These are phyloP conservation scores for Suhomyces pyralidae DNA, from an alignment of 805 yeast genomes.

Conservation along the genomic window DNA sequence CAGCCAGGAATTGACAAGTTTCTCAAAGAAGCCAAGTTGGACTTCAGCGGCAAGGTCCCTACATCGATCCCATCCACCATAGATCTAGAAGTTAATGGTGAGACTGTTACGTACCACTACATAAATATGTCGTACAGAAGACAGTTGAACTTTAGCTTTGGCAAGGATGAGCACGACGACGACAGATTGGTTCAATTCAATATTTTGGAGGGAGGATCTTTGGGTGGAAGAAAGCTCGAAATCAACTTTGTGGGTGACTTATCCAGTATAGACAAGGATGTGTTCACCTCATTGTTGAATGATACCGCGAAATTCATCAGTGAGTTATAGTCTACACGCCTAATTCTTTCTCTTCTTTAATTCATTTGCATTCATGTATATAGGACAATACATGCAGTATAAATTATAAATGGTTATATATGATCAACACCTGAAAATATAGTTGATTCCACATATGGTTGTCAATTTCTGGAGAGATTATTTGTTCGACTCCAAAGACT, in stretches of 20 bases:
- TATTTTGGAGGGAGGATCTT: constrained; percentile 53
- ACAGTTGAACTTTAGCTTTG: constrained; percentile 41
- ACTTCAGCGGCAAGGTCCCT: constrained; percentile 36
- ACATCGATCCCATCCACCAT: constrained; percentile 39
- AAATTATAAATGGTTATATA: background rate
- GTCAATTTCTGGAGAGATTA: background rate
- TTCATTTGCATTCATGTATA: background rate
- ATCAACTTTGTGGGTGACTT: constrained; percentile 44
- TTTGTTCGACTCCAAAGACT: constrained; percentile 49
- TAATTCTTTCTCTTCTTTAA: background rate
- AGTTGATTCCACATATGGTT: background rate
- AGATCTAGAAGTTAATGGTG: constrained; percentile 36
- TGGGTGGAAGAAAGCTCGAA: constrained; percentile 54
- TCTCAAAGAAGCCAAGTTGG: constrained; percentile 33
- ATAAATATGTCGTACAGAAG: constrained; percentile 43
- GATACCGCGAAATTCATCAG: constrained; percentile 17
- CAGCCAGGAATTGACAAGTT: constrained; percentile 47
- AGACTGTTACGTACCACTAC: constrained; percentile 42
- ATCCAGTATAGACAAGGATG: constrained; percentile 16
- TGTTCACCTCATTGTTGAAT: constrained; percentile 24
- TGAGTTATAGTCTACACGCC: constrained; percentile 10
- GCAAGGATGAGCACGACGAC: constrained; percentile 14
- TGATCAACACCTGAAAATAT: too few species aligned
- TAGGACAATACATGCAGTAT: background rate
- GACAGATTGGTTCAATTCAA: constrained; percentile 39